Conservation (phyloP, 768 basidiomycete genomes). For the Pleurotus salmoneostramineus region DNA sequence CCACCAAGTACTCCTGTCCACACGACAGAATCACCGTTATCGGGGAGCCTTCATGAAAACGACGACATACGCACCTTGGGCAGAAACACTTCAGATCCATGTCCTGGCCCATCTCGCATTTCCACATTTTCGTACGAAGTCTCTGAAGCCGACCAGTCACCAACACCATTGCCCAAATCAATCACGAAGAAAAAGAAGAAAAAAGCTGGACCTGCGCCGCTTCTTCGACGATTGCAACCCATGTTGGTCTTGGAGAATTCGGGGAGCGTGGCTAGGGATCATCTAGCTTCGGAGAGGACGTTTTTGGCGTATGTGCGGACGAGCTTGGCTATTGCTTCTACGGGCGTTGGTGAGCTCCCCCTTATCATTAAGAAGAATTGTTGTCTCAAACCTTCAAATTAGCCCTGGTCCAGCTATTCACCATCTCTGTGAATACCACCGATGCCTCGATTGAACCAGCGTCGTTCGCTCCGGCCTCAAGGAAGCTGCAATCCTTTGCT, state of each 20-base stretch:
- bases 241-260: conserved; percentile 33
- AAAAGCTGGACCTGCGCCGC: background rate
- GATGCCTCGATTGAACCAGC: background rate
- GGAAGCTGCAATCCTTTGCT: conserved; percentile 14
- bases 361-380: too few relatives aligned
- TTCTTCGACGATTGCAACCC: conserved; percentile 1
- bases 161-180: background rate
- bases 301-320: conserved; percentile 49
- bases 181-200: background rate
- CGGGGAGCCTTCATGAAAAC: too few relatives aligned
- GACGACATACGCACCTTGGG: background rate
- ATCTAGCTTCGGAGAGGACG: conserved; percentile 45
- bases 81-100: background rate
- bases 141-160: background rate
- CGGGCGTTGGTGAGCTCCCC: conserved; percentile 31
- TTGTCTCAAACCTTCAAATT: background rate
- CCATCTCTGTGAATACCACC: conserved; percentile 22
- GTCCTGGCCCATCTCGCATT: background rate
- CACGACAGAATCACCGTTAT: background rate
- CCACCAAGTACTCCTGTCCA: background rate
- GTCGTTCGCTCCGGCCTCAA: background rate
- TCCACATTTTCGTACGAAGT: background rate
- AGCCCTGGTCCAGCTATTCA: conserved; percentile 46
- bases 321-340: conserved; percentile 38
- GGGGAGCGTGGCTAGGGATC: conserved; percentile 48